Evolutionary conservation across 2,329 filamentous ascomycete species (phyloP).

Genomic region (Tolypocladium paradoxum): DNA sequence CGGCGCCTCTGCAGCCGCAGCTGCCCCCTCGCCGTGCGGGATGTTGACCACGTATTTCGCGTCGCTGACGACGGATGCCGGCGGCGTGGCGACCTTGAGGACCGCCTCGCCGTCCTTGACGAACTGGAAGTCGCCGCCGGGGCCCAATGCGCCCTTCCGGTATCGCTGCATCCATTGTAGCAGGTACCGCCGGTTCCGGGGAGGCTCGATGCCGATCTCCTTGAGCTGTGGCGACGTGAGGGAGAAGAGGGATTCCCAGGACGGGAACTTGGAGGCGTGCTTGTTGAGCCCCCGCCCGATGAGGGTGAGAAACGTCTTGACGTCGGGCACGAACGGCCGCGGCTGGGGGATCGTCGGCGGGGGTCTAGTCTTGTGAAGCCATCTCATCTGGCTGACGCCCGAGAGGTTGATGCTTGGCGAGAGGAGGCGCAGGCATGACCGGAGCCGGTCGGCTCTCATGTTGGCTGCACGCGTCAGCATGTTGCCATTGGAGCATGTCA

Average conservation of each 20-base stretch:
- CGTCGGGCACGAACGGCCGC: slow-evolving; percentile 78
- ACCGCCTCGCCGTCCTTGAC: slow-evolving; percentile 49
- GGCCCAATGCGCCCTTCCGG: slow-evolving; percentile 62
- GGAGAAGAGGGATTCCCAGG: slow-evolving; percentile 85
- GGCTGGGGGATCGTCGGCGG: slow-evolving; percentile 48
- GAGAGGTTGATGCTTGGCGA: slow-evolving; percentile 20
- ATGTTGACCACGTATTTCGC: slow-evolving; percentile 46
- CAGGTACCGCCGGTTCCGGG: slow-evolving; percentile 72
- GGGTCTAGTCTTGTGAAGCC: slow-evolving; percentile 30
- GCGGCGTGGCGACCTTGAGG: slow-evolving; percentile 35
- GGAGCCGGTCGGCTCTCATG: slow-evolving; percentile 10
- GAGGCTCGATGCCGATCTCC: slow-evolving; percentile 76
- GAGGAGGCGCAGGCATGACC: slow-evolving; percentile 20
- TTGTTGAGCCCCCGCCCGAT: slow-evolving; percentile 80
- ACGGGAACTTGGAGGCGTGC: slow-evolving; percentile 76
- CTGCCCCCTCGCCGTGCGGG: slow-evolving; percentile 30
- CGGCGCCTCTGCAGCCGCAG: slow-evolving; percentile 8
- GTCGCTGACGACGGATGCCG: slow-evolving; percentile 26
- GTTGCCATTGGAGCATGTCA: neutral
- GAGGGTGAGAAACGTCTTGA: slow-evolving; percentile 74
- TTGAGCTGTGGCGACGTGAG: slow-evolving; percentile 67
- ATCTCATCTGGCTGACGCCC: slow-evolving; percentile 27
- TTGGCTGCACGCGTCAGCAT: neutral
- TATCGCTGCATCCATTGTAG: slow-evolving; percentile 83
- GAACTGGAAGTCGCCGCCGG: slow-evolving; percentile 70